phyloP scores from a whole-genome alignment of 495 filamentous ascomycete species.

The Xylaria acuta region DNA sequence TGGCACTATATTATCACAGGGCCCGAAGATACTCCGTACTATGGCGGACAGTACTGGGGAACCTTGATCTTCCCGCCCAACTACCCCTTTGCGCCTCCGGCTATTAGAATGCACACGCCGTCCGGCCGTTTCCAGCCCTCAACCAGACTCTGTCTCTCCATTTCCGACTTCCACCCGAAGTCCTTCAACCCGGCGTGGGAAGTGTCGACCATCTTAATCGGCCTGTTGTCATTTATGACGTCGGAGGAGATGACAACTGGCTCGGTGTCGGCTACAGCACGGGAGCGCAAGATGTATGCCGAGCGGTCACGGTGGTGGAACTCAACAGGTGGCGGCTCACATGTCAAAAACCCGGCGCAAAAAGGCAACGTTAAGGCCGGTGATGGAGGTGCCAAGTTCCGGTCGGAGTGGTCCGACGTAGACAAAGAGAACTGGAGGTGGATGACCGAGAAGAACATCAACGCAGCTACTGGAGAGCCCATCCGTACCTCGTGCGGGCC shows the following conservation, averaged over 20 bases:
- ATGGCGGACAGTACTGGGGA: conserved; percentile 97
- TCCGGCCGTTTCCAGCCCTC: conserved; percentile 93
- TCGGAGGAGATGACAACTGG: conserved; percentile 99
- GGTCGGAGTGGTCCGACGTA: conserved; percentile 85
- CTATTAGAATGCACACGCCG: conserved; percentile 98
- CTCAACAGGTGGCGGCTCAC: conserved; percentile 89
- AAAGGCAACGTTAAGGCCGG: conserved; percentile 70
- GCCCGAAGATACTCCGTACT: conserved; percentile 92
- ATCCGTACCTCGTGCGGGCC: conserved; percentile 68
- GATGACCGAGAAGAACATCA: conserved; percentile 84
- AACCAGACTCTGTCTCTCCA: conserved; percentile 90
- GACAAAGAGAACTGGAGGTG: conserved; percentile 93
- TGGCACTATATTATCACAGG: conserved; percentile 99
- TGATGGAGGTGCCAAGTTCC: conserved; percentile 91
- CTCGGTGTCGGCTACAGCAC: conserved; percentile 77
- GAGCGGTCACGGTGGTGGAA: conserved; percentile 94
- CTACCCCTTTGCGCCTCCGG: conserved; percentile 96
- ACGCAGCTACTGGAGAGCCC: conserved; percentile 73
- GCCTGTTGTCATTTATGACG: conserved; percentile 95
- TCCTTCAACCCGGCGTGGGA: conserved; percentile 99
- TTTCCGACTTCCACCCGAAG: conserved; percentile 95
- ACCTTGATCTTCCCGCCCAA: conserved; percentile 93
- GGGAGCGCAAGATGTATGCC: conserved; percentile 80
- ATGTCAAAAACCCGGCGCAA: conserved; percentile 50
- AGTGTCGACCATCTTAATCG: conserved; percentile 94